Evolutionary conservation across 2,329 filamentous ascomycete genomes (phyloP), one percentile per base, ranked within the genome.

Genomic region (Lecanoromycetidae sp.): DNA sequence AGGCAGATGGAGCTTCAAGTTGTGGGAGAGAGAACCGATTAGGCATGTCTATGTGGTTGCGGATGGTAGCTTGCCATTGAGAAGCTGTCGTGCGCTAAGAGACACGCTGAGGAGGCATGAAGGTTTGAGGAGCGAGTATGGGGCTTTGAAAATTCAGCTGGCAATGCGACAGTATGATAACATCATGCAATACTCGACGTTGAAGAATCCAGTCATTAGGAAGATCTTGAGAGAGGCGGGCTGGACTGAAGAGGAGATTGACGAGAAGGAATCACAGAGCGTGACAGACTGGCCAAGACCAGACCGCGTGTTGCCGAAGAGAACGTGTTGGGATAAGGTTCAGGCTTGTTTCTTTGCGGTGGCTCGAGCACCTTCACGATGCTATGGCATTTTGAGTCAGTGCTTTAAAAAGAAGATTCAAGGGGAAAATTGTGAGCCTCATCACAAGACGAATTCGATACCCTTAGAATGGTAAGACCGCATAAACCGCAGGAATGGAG

Each of bases 31-130:
- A 10, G 44, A 44, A 4, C 54, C 48, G 4, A 30, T 48, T 13
- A 45, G 54, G 19, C 54, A 51, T 35, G 51, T 58, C n/a, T 58
- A 56, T 26, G 45, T 58, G 10, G 48, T 54, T 25, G 45, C 42
- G 12, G 51, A 54, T 5, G 55, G 49, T 5, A 51, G 48, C 20
- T 26, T 58, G 15, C 35, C 52, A 17, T 42, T 53, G 6, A 40
- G 52, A 8, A 49, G 51, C 32, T 56, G 55, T 44, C 39, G 50
- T n/a, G 51, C 52, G 9, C 45, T 57, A 22, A 45, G 54, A 15
- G 44, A 49, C n/a, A 49, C 48, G 17, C 33, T 55, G 37, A 30
- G 46, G n/a, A 42, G 34, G 20, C 46, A 56, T 34, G 44, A 37
- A 23, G 48, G 26, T 25, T 40, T 58, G 23, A 39, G 50, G 35